Evolutionary conservation across 805 yeast species (phyloP).

Genomic region (Cyberlindnera nakhonratchasimensis): DNA sequence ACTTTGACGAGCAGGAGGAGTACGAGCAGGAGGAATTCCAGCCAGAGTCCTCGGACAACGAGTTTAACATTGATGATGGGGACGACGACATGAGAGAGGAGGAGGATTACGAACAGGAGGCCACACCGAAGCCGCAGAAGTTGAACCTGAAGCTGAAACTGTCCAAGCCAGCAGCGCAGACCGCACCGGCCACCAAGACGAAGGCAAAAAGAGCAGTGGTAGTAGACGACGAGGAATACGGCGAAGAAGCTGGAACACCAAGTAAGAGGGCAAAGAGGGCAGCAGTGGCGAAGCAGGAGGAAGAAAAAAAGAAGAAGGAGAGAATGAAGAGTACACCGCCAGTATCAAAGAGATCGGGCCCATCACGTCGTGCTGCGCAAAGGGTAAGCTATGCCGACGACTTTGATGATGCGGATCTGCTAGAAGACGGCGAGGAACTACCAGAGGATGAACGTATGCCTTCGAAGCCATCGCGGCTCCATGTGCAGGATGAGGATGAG

Average conservation of each 20-base stretch:
- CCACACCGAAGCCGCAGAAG: constrained; percentile 11
- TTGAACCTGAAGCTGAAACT: constrained; percentile 21
- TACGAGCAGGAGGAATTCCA: constrained; percentile 13
- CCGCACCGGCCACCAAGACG: constrained; percentile 1
- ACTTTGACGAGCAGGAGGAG: constrained; percentile 15
- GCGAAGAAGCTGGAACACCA: background rate
- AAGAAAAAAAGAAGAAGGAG: constrained; percentile 2
- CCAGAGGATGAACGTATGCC: constrained; percentile 2
- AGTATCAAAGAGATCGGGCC: constrained; percentile 3
- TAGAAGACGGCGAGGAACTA: constrained; percentile 13
- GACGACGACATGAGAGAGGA: constrained; percentile 12
- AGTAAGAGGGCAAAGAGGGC: constrained; percentile 5
- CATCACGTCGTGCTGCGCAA: constrained; percentile 13
- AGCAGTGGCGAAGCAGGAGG: constrained; percentile 2
- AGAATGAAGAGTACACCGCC: constrained; percentile 1
- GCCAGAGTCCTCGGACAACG: constrained; percentile 18
- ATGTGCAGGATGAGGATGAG: constrained; percentile 26
- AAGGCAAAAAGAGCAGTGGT: background rate
- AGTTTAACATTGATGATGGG: constrained; percentile 17
- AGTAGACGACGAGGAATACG: constrained; percentile 7
- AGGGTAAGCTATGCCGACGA: constrained; percentile 12
- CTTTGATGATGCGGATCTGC: constrained; percentile 8
- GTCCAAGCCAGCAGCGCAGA: constrained; percentile 2
- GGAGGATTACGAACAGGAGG: constrained; percentile 11
- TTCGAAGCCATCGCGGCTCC: background rate